These are phyloP conservation scores for Anethum foeniculum DNA, from an alignment of 140 eudicot species.

Conservation along the genomic window DNA sequence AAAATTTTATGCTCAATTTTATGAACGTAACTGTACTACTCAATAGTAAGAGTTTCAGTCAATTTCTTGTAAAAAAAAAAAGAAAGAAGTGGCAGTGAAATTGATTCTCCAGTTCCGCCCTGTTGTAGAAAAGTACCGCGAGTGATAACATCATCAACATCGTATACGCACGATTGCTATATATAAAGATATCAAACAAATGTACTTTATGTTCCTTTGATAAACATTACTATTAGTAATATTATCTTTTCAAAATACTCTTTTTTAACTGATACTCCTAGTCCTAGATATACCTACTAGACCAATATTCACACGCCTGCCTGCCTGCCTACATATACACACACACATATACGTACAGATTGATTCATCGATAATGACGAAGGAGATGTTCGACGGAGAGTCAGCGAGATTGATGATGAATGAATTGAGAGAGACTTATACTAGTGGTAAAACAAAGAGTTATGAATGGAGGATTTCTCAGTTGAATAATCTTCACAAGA, in stretches of 20 bases:
- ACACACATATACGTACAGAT: not conserved
- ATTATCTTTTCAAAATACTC: not conserved
- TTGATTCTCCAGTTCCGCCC: too few species aligned
- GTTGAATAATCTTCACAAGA: constrained; percentile 49
- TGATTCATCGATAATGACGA: constrained; percentile 17
- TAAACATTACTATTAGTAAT: too few species aligned
- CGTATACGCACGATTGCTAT: too few species aligned
- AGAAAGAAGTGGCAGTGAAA: too few species aligned
- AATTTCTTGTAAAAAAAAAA: too few species aligned
- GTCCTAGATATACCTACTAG: not conserved
- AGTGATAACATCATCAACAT: too few species aligned
- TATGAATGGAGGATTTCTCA: constrained; percentile 76
- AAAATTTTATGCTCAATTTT: too few species aligned
- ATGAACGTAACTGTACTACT: too few species aligned
- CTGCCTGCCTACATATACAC: not conserved
- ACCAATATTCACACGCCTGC: not conserved
- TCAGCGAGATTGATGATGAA: constrained; percentile 30
- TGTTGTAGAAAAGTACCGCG: too few species aligned
- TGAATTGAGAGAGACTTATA: constrained; percentile 44
- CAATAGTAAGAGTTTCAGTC: too few species aligned
- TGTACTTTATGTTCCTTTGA: not conserved
- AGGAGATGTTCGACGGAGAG: constrained; percentile 31
- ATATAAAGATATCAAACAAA: not conserved
- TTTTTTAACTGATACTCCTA: not conserved
- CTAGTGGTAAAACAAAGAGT: constrained; percentile 53